Evolutionary conservation across 164 flowering plant species (phyloP).

Genomic region (Pachysandra terminalis): DNA sequence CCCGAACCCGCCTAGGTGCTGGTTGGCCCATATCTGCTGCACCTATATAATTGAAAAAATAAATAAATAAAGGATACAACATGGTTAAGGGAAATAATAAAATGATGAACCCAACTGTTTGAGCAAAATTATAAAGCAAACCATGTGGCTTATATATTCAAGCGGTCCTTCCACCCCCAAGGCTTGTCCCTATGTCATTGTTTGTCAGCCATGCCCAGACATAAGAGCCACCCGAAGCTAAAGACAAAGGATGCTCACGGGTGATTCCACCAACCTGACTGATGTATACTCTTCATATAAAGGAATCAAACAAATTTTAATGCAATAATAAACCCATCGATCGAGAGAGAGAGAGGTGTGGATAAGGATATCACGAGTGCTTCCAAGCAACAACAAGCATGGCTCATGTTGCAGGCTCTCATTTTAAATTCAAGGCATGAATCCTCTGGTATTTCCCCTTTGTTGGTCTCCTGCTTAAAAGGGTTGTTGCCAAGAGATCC

Average conservation of each 20-base stretch:
- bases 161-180: slow-evolving; percentile 30
- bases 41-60: no score
- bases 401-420: slow-evolving; percentile 12
- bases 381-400: slow-evolving; percentile 16
- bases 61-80: no score
- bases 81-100: no score
- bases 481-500: not conserved
- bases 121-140: slow-evolving; percentile 32
- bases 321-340: not conserved
- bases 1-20: no score
- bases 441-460: not conserved
- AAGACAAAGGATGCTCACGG: slow-evolving; percentile 28
- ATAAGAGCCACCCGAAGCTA: slow-evolving; percentile 32
- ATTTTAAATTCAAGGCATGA: no score
- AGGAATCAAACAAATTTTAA: slow-evolving; percentile 9
- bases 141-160: slow-evolving; percentile 31
- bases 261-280: slow-evolving; percentile 39
- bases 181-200: slow-evolving; percentile 28
- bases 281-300: slow-evolving; percentile 9
- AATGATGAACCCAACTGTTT: slow-evolving; percentile 4
- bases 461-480: not conserved
- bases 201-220: slow-evolving; percentile 28
- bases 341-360: slow-evolving; percentile 17
- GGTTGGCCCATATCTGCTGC: no score
- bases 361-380: not conserved